Percentiles rank a stretch among this genome's conserved stretches.
Evolutionary conservation across 148 eudicot species (phyloP).

Genomic region (Camellia granthamiana): DNA sequence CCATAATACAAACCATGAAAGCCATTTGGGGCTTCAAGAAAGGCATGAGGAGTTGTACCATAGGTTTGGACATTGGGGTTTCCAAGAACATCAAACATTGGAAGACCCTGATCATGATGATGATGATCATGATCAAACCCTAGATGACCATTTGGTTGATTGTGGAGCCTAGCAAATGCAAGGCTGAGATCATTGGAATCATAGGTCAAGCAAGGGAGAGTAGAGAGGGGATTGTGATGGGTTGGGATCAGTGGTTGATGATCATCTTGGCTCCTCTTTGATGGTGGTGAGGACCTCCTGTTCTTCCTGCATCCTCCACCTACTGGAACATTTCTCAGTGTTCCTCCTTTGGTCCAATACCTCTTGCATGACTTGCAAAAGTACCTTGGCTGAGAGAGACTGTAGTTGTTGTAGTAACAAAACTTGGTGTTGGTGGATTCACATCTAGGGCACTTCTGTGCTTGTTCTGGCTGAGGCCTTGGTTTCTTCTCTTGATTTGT

Average conservation of each 20-base stretch:
- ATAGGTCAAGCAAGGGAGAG: slow-evolving; percentile 21
- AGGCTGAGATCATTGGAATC: slow-evolving; percentile 41
- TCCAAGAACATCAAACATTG: slow-evolving; percentile 23
- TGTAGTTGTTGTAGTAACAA: slow-evolving; percentile 89
- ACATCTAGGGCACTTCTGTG: slow-evolving; percentile 76
- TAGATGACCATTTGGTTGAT: slow-evolving; percentile 24
- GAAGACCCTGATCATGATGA: neutral
- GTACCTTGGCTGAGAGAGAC: slow-evolving; percentile 72
- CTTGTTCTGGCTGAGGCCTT: slow-evolving; percentile 51
- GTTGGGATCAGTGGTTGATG: slow-evolving; percentile 19
- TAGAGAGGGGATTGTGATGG: slow-evolving; percentile 20
- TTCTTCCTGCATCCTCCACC: slow-evolving; percentile 89
- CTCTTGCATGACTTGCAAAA: slow-evolving; percentile 85
- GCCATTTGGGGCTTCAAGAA: slow-evolving; percentile 21
- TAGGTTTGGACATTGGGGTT: slow-evolving; percentile 7
- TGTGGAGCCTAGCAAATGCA: slow-evolving; percentile 48
- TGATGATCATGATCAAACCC: slow-evolving; percentile 27
- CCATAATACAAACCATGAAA: slow-evolving; percentile 37
- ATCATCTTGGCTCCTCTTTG: slow-evolving; percentile 18
- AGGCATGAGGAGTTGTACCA: neutral
- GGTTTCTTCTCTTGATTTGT: slow-evolving; percentile 56
- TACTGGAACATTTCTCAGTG: slow-evolving; percentile 77
- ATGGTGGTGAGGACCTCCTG: slow-evolving; percentile 40
- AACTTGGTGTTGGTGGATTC: slow-evolving; percentile 79
- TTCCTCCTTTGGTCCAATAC: slow-evolving; percentile 92